phyloP scores from a whole-genome alignment of 1,284 basidiomycete species.

The Sanghuangporus weigelae region DNA sequence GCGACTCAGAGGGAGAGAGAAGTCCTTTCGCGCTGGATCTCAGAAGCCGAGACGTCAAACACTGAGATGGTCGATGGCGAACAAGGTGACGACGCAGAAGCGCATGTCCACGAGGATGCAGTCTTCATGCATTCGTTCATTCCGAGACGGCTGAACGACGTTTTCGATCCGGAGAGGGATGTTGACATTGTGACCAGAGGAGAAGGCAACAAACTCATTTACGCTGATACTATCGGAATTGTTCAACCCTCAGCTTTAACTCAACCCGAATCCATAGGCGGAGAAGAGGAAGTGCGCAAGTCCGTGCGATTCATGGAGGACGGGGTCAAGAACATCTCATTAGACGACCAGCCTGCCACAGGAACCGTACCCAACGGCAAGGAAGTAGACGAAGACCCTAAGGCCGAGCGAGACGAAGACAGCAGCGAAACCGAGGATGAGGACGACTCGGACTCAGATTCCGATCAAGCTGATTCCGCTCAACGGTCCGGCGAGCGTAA shows the following conservation, averaged over 20 bases:
- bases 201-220: conserved; percentile 72
- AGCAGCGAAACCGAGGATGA: conserved; percentile 28
- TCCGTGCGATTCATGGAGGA: conserved; percentile 20
- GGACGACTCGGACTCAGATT: conserved; percentile 21
- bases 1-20: conserved; percentile 33
- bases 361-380: background rate
- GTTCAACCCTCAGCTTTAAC: conserved; percentile 34
- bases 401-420: conserved; percentile 17
- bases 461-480: conserved; percentile 16
- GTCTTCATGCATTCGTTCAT: conserved; percentile 90
- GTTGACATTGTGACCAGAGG: conserved; percentile 70
- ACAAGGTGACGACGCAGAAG: conserved; percentile 9
- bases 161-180: conserved; percentile 90
- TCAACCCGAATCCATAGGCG: conserved; percentile 17
- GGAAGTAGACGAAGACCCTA: background rate
- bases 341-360: background rate
- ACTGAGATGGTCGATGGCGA: conserved; percentile 24
- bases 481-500: conserved; percentile 43
- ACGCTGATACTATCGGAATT: conserved; percentile 79
- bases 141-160: conserved; percentile 86
- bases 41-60: conserved; percentile 29
- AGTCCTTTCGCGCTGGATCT: conserved; percentile 48
- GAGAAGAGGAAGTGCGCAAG: conserved; percentile 3
- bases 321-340: conserved; percentile 11
- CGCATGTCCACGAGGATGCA: conserved; percentile 67